A percentile compares a stretch with the other conserved stretches of the same genome.
phyloP scores from a whole-genome alignment of 1,284 basidiomycete genomes.

The Polyporus tsugae region DNA sequence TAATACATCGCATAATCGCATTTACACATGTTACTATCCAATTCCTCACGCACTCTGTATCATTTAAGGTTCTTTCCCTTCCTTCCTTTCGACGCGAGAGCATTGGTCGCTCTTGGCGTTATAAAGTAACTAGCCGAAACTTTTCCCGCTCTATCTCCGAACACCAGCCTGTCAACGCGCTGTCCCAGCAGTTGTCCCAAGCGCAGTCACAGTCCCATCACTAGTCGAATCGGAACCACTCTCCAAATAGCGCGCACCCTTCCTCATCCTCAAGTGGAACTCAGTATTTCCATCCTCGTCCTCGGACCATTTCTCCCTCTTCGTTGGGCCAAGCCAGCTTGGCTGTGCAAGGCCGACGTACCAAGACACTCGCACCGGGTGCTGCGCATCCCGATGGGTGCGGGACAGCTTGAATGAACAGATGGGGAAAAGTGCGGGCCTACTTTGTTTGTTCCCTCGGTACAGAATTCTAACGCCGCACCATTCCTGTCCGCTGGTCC shows the following conservation, averaged over 20 bases:
- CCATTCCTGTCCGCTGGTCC: slow-evolving; percentile 18
- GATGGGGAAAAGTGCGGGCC: slow-evolving; percentile 12
- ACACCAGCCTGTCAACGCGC: not conserved
- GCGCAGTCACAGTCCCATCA: not conserved
- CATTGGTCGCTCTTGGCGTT: not conserved
- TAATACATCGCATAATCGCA: not conserved
- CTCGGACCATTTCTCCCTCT: not conserved
- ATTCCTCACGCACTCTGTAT: not conserved
- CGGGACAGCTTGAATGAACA: not conserved
- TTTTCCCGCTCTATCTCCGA: not conserved
- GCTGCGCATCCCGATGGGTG: slow-evolving; percentile 6
- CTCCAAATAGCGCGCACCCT: not conserved
- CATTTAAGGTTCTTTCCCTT: not conserved
- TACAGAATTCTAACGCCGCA: slow-evolving; percentile 32
- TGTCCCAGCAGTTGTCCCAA: not conserved
- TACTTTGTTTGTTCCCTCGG: slow-evolving; percentile 22
- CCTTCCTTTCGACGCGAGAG: not conserved
- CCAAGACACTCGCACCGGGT: slow-evolving; percentile 22
- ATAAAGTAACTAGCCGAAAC: not conserved
- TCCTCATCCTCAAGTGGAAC: not conserved
- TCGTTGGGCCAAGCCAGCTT: slow-evolving; percentile 11
- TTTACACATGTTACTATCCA: not conserved
- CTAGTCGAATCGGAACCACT: not conserved
- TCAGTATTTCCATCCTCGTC: not conserved
- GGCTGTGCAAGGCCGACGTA: slow-evolving; percentile 9